phyloP scores from a whole-genome alignment of 2,329 filamentous ascomycete species.

The Microdochium trichocladiopsis region DNA sequence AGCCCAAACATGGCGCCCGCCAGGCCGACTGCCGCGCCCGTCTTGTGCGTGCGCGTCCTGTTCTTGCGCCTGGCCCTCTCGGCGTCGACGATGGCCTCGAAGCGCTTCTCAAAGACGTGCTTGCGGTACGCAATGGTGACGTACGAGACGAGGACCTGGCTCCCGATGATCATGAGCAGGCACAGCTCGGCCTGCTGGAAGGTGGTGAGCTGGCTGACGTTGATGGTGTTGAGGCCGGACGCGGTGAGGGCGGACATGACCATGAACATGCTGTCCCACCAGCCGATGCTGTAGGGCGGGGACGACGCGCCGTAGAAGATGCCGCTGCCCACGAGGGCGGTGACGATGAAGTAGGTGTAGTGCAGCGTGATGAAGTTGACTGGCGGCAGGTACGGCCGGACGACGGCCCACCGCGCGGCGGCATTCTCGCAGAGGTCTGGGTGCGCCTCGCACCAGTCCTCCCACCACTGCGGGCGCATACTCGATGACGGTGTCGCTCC shows the following conservation, averaged over 20 bases:
- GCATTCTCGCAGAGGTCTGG: conserved; percentile 7
- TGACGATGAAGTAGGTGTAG: conserved; percentile 57
- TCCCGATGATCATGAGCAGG: conserved; percentile 58
- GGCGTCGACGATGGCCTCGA: conserved; percentile 42
- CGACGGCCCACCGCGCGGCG: conserved; percentile 1
- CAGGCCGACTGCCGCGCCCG: conserved; percentile 14
- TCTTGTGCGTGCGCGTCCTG: conserved; percentile 8
- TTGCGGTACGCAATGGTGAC: conserved; percentile 56
- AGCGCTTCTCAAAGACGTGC: conserved; percentile 54
- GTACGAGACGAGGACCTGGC: conserved; percentile 59
- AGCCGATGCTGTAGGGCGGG: conserved; percentile 43
- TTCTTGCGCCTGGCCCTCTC: conserved; percentile 23
- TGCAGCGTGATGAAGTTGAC: conserved; percentile 60
- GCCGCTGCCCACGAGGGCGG: conserved; percentile 45
- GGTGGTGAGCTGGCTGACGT: conserved; percentile 55
- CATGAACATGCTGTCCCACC: conserved; percentile 60
- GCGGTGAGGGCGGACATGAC: conserved; percentile 60
- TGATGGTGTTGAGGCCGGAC: conserved; percentile 61
- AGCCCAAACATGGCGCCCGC: conserved; percentile 18
- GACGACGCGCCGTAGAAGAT: conserved; percentile 55
- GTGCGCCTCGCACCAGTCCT: conserved; percentile 9
- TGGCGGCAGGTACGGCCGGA: conserved; percentile 26
- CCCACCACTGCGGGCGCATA: conserved; percentile 10
- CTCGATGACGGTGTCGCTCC: neutral
- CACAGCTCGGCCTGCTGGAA: conserved; percentile 64